Conservation (phyloP, 805 yeast species). For the Saturnispora bothae region DNA sequence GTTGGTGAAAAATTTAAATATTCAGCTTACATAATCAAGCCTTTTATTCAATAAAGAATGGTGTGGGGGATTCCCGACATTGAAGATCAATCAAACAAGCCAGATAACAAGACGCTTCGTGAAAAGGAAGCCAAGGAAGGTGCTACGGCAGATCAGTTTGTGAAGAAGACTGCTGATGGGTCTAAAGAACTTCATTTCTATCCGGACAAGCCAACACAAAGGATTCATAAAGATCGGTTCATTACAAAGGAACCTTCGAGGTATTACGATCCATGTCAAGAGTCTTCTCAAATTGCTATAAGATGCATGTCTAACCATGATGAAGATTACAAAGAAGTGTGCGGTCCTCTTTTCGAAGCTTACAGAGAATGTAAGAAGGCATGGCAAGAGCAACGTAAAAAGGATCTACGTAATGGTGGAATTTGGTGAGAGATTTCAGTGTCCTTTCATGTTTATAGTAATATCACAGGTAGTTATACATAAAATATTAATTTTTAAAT, state of each 20-base stretch:
- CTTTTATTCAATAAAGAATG: not conserved
- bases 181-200: conserved; percentile 48
- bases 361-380: conserved; percentile 84
- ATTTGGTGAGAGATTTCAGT: too few relatives aligned
- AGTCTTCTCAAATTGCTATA: conserved; percentile 78
- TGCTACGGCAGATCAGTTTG: conserved; percentile 37
- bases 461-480: too few relatives aligned
- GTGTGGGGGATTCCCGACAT: conserved; percentile 6
- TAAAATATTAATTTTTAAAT: too few relatives aligned
- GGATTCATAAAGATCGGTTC: conserved; percentile 58
- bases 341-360: conserved; percentile 80
- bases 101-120: conserved; percentile 23
- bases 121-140: conserved; percentile 8
- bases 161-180: conserved; percentile 34
- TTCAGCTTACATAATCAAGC: not conserved
- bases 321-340: conserved; percentile 53
- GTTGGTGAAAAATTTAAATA: not conserved
- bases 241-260: conserved; percentile 68
- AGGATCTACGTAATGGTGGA: conserved; percentile 21
- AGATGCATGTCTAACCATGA: conserved; percentile 72
- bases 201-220: conserved; percentile 80
- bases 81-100: conserved; percentile 14
- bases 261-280: conserved; percentile 89
- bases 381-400: conserved; percentile 38
- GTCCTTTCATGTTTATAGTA: too few relatives aligned